phyloP scores from a whole-genome alignment of 805 yeast species.

The Spathaspora gorwiae region DNA sequence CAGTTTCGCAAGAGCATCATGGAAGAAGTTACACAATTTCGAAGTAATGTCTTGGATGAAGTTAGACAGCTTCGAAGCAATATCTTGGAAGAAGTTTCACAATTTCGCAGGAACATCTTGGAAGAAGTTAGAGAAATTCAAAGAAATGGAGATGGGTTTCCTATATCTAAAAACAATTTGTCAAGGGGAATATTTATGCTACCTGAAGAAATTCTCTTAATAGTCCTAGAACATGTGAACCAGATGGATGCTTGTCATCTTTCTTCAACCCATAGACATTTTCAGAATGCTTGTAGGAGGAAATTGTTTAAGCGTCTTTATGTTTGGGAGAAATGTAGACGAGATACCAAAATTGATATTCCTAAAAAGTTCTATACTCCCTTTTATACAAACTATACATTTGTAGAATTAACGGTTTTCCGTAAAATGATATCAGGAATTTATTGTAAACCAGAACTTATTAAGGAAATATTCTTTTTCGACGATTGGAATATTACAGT shows the following conservation, averaged over 20 bases:
- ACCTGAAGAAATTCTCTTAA: no score
- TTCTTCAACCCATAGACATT: background rate
- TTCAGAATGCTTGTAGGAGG: background rate
- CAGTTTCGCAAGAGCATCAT: no score
- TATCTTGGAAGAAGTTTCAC: no score
- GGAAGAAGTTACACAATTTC: no score
- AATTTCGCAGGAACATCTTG: no score
- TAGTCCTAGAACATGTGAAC: conserved; percentile 1
- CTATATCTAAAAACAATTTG: no score
- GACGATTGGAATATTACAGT: background rate
- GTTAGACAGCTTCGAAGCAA: no score
- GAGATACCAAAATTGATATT: background rate
- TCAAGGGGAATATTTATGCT: no score
- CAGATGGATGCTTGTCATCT: conserved; percentile 7
- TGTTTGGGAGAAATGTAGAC: background rate
- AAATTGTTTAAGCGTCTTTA: background rate
- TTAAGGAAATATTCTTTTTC: no score
- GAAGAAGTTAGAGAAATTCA: no score
- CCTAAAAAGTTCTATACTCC: background rate
- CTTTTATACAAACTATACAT: background rate
- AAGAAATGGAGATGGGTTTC: no score
- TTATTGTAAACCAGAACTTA: background rate
- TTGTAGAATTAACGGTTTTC: background rate
- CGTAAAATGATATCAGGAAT: background rate
- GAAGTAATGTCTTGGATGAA: no score